phyloP scores from a whole-genome alignment of 2,329 filamentous ascomycete species.

The Fusarium sp. region DNA sequence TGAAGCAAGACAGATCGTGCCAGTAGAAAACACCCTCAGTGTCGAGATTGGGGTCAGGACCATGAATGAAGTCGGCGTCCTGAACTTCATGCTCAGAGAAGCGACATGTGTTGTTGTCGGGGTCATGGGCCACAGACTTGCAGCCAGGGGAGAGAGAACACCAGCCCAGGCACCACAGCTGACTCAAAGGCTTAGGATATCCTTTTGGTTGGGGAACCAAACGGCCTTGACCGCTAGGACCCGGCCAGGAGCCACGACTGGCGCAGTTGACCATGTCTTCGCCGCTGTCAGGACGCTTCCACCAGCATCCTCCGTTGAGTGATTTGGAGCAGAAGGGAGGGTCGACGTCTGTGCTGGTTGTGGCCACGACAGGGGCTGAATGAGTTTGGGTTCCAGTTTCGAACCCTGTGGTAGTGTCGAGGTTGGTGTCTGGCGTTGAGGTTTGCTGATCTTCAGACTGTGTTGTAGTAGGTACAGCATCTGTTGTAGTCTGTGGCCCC shows the following conservation, averaged over 20 bases:
- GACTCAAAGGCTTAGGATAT: conserved; percentile 5
- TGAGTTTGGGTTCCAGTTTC: not conserved
- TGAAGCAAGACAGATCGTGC: conserved; percentile 22
- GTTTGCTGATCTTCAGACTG: not conserved
- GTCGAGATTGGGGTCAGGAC: not conserved
- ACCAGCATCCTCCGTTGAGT: conserved; percentile 20
- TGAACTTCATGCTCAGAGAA: conserved; percentile 15
- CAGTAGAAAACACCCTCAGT: conserved; percentile 19
- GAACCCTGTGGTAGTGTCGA: not conserved
- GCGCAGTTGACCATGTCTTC: conserved; percentile 7
- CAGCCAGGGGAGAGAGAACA: conserved; percentile 6
- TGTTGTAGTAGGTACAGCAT: not conserved
- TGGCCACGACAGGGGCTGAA: not conserved
- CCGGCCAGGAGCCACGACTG: conserved; percentile 11
- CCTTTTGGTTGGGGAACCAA: not conserved
- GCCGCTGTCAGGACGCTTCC: conserved; percentile 5
- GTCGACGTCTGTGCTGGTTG: not conserved
- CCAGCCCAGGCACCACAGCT: conserved; percentile 23
- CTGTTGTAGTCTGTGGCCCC: not conserved
- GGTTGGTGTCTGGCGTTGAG: not conserved
- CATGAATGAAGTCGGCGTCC: conserved; percentile 5
- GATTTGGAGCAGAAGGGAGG: conserved; percentile 9
- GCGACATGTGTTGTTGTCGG: not conserved
- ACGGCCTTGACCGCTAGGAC: not conserved
- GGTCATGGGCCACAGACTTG: not conserved